These are phyloP conservation scores for Suillus fuscotomentosus DNA, from an alignment of 768 basidiomycete genomes.

Conservation along the genomic window DNA sequence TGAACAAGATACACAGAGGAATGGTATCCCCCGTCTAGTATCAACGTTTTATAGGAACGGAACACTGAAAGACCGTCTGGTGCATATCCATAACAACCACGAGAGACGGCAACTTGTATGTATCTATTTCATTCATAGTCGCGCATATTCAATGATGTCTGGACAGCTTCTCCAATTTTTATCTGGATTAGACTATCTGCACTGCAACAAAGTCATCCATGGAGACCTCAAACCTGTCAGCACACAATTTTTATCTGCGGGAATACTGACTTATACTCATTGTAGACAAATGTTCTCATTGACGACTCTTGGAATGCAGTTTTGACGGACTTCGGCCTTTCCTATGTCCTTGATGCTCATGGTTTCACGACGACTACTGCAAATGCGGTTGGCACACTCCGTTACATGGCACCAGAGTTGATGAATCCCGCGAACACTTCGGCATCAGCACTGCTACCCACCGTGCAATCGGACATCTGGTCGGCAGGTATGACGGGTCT, in stretches of 20 bases:
- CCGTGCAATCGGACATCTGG: slow-evolving; percentile 34
- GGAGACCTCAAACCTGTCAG: slow-evolving; percentile 39
- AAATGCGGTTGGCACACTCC: slow-evolving; percentile 28
- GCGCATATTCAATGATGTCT: neutral
- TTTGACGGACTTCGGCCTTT: slow-evolving; percentile 40
- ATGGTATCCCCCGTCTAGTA: slow-evolving; percentile 21
- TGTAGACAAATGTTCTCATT: slow-evolving; percentile 38
- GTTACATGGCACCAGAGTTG: slow-evolving; percentile 42
- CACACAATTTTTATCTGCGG: neutral
- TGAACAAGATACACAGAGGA: slow-evolving; percentile 11
- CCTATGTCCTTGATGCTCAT: slow-evolving; percentile 31
- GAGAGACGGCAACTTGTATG: slow-evolving; percentile 23
- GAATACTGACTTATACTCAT: neutral
- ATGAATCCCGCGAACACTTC: slow-evolving; percentile 14
- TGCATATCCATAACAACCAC: slow-evolving; percentile 12
- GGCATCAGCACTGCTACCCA: slow-evolving; percentile 17
- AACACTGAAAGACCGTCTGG: slow-evolving; percentile 18
- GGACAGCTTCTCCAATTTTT: slow-evolving; percentile 21
- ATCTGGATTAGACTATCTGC: slow-evolving; percentile 23
- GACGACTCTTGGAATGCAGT: slow-evolving; percentile 29
- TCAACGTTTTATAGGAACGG: slow-evolving; percentile 26
- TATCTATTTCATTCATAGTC: neutral
- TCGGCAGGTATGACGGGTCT: slow-evolving; percentile 36
- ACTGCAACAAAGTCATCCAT: slow-evolving; percentile 26
- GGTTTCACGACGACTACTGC: slow-evolving; percentile 36